phyloP scores from a whole-genome alignment of 768 basidiomycete species.

The Phaeotremella fagi region DNA sequence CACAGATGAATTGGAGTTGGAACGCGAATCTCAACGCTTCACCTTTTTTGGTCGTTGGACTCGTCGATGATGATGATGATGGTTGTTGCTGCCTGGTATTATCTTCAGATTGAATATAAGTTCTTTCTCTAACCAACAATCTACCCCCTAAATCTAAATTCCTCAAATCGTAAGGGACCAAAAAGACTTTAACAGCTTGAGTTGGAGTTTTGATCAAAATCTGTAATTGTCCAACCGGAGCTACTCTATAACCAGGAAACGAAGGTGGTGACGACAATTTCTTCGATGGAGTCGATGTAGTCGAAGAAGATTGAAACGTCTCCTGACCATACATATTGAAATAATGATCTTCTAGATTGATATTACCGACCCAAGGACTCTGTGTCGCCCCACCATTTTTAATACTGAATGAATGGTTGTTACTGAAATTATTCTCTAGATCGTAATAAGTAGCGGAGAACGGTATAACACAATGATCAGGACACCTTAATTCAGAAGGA shows the following conservation, averaged over 20 bases:
- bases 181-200: slow-evolving; percentile 39
- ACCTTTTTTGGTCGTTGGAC: slow-evolving; percentile 1
- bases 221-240: slow-evolving; percentile 41
- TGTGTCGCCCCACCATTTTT: slow-evolving; percentile 1
- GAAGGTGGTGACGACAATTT: slow-evolving; percentile 15
- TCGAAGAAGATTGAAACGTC: neutral
- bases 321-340: slow-evolving; percentile 10
- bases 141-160: slow-evolving; percentile 31
- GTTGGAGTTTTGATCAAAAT: slow-evolving; percentile 35
- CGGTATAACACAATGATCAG: slow-evolving; percentile 24
- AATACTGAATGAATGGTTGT: too few species aligned
- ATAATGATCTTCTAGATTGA: slow-evolving; percentile 39
- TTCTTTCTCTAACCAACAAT: slow-evolving; percentile 38
- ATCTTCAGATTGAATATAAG: slow-evolving; percentile 19
- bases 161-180: slow-evolving; percentile 43
- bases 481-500: slow-evolving; percentile 29
- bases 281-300: neutral
- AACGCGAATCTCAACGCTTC: slow-evolving; percentile 37
- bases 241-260: slow-evolving; percentile 39
- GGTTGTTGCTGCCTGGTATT: too few species aligned
- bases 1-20: slow-evolving; percentile 43
- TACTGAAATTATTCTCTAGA: slow-evolving; percentile 15
- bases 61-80: neutral
- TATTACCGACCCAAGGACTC: slow-evolving; percentile 43
- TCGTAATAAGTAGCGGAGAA: slow-evolving; percentile 45